Evolutionary conservation across 768 basidiomycete species (phyloP).

Genomic region (Termitomyces sp.): DNA sequence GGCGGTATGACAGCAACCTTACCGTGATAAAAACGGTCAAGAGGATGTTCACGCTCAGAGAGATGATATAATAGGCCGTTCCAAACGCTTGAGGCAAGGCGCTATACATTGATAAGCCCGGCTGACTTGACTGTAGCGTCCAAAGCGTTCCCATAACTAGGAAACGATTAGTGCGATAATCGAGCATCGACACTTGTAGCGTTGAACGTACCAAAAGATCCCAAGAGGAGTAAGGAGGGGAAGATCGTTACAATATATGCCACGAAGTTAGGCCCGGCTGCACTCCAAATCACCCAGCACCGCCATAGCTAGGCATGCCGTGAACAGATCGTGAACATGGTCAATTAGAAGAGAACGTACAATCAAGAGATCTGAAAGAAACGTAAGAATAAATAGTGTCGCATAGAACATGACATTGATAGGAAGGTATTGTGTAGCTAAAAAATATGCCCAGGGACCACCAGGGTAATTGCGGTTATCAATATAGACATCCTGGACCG

Average conservation of each 20-base stretch:
- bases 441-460: conserved; percentile 40
- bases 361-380: conserved; percentile 32
- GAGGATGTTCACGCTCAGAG: no score
- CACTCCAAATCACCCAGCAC: conserved; percentile 19
- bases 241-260: not conserved
- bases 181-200: not conserved
- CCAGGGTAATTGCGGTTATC: conserved; percentile 35
- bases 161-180: not conserved
- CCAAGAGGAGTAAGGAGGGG: conserved; percentile 16
- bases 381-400: conserved; percentile 35
- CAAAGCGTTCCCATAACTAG: not conserved
- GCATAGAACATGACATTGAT: conserved; percentile 40
- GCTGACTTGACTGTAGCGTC: not conserved
- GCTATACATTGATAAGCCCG: conserved; percentile 21
- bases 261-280: not conserved
- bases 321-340: not conserved
- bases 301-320: conserved; percentile 26
- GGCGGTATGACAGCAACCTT: no score
- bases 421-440: conserved; percentile 31
- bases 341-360: conserved; percentile 14
- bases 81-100: conserved; percentile 17
- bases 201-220: conserved; percentile 17
- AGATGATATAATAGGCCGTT: not conserved
- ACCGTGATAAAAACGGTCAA: no score
- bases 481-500: conserved; percentile 31